A percentile compares a stretch with the other conserved stretches of the same genome.
These are phyloP conservation scores for Tephrocybe sp. DNA, from an alignment of 768 basidiomycete genomes.

Conservation along the genomic window DNA sequence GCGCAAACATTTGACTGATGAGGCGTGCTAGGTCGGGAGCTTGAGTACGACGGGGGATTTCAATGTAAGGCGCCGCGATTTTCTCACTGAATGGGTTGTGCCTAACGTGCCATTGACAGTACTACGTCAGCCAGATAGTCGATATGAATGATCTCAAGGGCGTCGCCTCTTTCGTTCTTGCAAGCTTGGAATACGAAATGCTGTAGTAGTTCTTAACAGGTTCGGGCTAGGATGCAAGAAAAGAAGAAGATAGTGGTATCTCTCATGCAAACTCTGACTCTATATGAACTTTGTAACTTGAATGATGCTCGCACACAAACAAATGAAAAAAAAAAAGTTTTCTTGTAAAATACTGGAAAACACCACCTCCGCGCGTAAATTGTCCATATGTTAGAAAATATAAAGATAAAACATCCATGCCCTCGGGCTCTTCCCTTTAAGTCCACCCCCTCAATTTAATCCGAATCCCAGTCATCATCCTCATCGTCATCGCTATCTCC, in stretches of 20 bases:
- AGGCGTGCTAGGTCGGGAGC: conserved; percentile 36
- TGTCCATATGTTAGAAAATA: too few species aligned
- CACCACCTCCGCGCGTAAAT: too few species aligned
- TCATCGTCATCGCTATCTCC: conserved; percentile 80
- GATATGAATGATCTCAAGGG: conserved; percentile 48
- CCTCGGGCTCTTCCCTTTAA: not conserved
- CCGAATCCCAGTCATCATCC: conserved; percentile 67
- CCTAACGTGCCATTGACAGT: conserved; percentile 26
- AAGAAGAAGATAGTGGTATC: too few species aligned
- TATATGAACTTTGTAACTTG: too few species aligned
- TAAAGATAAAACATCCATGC: not conserved
- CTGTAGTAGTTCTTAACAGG: too few species aligned
- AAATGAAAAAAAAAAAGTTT: too few species aligned
- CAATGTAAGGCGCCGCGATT: conserved; percentile 24
- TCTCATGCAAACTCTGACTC: too few species aligned
- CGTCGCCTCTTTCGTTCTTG: conserved; percentile 43
- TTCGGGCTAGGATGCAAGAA: too few species aligned
- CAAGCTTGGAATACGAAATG: conserved; percentile 43
- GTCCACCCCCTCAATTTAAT: conserved; percentile 20
- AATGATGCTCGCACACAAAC: too few species aligned
- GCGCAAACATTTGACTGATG: not conserved
- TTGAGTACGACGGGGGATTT: conserved; percentile 37
- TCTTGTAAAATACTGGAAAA: conserved; percentile 22
- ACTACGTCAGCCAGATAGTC: conserved; percentile 39
- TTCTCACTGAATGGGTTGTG: not conserved